Base-by-base conservation (phyloP, 129 eudicot genomes). In the Chrysanthemum lavandulifolium region DNA sequence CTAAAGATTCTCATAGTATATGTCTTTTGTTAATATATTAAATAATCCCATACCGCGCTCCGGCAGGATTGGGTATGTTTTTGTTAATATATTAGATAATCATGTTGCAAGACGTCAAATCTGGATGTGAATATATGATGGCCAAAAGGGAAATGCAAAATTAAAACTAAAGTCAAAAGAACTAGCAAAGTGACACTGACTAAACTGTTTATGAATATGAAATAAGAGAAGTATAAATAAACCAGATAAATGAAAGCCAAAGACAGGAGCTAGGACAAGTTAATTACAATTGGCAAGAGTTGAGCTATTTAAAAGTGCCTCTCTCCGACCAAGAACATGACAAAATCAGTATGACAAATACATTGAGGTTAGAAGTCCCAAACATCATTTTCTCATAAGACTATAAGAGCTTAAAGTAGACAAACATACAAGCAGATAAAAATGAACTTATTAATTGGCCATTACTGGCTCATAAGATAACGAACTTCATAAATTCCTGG, bases 231-330 rank as follows among this genome's bases (percentile, higher is more conserved):
- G 60, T 21, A 68, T 10, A 66, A 4, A 67, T 57, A 76, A 51
- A n/a, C 50, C 21, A 48, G 36, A 33, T 56, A 27, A 69, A 68
- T 27, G 48, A 53, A 69, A 49, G 23, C 63, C 10, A 69, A 69
- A 69, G 13, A 11, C 8, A 61, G n/a, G 15, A 27, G 45, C 59
- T n/a, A 74, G 19, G 45, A 54, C 72, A 33, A 53, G 47, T 16
- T 48, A 65, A 55, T 40, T 66, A 56, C 79, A 75, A 43, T 14
- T 52, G 71, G 65, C 43, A 64, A 36, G 64, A 33, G 55, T 16
- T 50, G 11, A 18, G 8, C 16, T 73, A 73, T 23, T 13, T 25
- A 72, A 15, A 25, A 49, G 15, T 60, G 60, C 15, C 68, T 68
- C 68, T 61, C 56, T 60, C 3, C 23, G 59, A 59, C 59, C 68